phyloP scores from a whole-genome alignment of 2,329 filamentous ascomycete genomes.

The Juglanconis juglandina region DNA sequence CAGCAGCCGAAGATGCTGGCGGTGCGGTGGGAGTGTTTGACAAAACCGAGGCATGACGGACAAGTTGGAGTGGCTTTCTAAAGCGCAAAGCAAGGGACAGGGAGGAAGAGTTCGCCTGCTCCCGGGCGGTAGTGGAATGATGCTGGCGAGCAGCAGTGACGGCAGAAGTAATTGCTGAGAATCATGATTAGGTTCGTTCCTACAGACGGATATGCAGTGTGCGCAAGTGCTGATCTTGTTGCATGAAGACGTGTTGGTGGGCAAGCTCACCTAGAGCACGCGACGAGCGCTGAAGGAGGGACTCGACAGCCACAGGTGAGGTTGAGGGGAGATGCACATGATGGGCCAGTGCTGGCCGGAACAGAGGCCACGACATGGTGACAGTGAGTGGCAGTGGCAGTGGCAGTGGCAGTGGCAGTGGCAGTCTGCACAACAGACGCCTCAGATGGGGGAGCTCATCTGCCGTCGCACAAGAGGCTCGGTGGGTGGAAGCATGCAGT shows the following conservation, averaged over 20 bases:
- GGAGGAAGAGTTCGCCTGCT: slow-evolving; percentile 20
- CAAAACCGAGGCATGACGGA: slow-evolving; percentile 37
- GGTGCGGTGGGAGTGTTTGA: slow-evolving; percentile 23
- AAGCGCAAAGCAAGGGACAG: slow-evolving; percentile 24
- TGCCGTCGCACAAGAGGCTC: not conserved
- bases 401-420: not conserved
- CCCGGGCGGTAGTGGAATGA: slow-evolving; percentile 32
- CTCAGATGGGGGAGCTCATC: slow-evolving; percentile 9
- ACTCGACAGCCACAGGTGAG: slow-evolving; percentile 16
- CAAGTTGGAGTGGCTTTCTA: slow-evolving; percentile 33
- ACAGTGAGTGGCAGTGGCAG: not conserved
- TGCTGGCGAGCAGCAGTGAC: slow-evolving; percentile 11
- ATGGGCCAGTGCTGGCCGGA: slow-evolving; percentile 22
- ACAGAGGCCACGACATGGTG: slow-evolving; percentile 21
- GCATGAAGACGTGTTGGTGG: not conserved
- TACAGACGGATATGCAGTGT: not conserved
- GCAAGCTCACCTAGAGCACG: slow-evolving; percentile 20
- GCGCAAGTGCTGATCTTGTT: too few relatives aligned
- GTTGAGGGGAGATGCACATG: slow-evolving; percentile 1
- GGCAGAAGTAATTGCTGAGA: slow-evolving; percentile 7
- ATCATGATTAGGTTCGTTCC: not conserved
- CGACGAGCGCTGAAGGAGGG: slow-evolving; percentile 15
- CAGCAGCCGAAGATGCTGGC: slow-evolving; percentile 15
- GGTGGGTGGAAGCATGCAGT: not conserved
- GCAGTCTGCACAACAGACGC: slow-evolving; percentile 12